phyloP scores from a whole-genome alignment of 345 rosid species.

The Eucalyptus cloeziana region DNA sequence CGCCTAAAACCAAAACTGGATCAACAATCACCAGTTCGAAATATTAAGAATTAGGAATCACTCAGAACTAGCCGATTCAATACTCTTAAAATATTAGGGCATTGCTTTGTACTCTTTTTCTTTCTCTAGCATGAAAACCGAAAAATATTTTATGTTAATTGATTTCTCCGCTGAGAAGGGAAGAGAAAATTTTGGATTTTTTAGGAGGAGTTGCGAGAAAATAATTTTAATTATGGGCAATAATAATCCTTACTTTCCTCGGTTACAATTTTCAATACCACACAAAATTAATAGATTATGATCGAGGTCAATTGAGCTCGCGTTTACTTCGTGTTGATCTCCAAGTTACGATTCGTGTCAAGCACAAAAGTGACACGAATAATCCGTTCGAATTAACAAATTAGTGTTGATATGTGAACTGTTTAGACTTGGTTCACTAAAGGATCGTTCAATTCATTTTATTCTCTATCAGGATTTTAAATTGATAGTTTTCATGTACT shows the following conservation, averaged over 20 bases:
- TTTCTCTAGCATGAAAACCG: neutral
- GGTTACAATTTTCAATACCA: too few species aligned
- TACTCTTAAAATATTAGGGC: neutral
- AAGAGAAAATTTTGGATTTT: too few species aligned
- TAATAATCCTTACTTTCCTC: too few species aligned
- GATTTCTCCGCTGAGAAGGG: neutral
- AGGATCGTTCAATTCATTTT: neutral
- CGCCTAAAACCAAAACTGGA: accelerated
- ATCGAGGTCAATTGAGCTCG: too few species aligned
- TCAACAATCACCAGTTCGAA: too few species aligned
- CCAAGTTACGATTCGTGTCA: too few species aligned
- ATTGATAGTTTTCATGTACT: too few species aligned
- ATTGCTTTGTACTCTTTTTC: neutral
- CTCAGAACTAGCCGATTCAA: accelerated
- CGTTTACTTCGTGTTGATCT: too few species aligned
- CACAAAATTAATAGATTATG: too few species aligned
- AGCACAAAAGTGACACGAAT: neutral
- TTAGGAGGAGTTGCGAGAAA: too few species aligned
- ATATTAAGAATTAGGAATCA: too few species aligned
- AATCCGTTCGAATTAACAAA: neutral
- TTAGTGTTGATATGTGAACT: neutral
- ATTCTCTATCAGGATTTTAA: neutral
- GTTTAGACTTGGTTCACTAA: neutral
- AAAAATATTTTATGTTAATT: neutral
- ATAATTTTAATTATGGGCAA: too few species aligned